Evolutionary conservation across 2,329 filamentous ascomycete genomes (phyloP), one percentile per base, ranked within the genome.

Genomic region (Karstenula rhodostoma): DNA sequence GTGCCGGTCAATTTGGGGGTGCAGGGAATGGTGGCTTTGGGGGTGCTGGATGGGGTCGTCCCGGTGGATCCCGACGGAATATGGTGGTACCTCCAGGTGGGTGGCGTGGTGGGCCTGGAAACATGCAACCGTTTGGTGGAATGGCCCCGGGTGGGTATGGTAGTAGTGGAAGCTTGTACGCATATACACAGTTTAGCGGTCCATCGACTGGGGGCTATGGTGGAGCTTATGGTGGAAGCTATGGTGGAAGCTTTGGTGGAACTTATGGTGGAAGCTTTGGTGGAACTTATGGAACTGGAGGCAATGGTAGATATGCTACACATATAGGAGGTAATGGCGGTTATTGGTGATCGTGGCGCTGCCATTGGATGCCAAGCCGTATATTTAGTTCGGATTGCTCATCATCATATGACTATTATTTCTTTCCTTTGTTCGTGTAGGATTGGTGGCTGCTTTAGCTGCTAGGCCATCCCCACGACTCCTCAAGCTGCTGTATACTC

Each of bases 391-490:
- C 8, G 29, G 2, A 17, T 22, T 25, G 2, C 17, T 50, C 17
- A 40, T 32, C 12, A 10, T 32, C 12, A 17, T 40, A 19, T n/a
- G 5, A 4, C 5, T 40, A n/a, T 19, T n/a, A n/a, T 40, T 8
- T n/a, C 1, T n/a, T n/a, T n/a, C n/a, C 4, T n/a, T 7, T n/a
- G 3, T 40, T 40, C 4, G 10, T 2, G 33, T 35, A 5, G 10
- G 13, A n/a, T 40, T 37, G 35, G n/a, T n/a, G n/a, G n/a, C n/a
- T n/a, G n/a, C 50, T 56, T 57, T 15, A 67, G 57, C n/a, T 46
- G 17, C 19, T 10, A 46, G 52, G 13, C 73, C 73, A 76, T 4
- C 73, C 73, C 74, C 74, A 77, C 13, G 74, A 74, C n/a, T 76
- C 73, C 44, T 77, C 74, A 3, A 77, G 67, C 37, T 76, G 74